Evolutionary conservation across 192 early-diverging fungal genomes (phyloP).

Genomic region (Umbelopsis sp.): DNA sequence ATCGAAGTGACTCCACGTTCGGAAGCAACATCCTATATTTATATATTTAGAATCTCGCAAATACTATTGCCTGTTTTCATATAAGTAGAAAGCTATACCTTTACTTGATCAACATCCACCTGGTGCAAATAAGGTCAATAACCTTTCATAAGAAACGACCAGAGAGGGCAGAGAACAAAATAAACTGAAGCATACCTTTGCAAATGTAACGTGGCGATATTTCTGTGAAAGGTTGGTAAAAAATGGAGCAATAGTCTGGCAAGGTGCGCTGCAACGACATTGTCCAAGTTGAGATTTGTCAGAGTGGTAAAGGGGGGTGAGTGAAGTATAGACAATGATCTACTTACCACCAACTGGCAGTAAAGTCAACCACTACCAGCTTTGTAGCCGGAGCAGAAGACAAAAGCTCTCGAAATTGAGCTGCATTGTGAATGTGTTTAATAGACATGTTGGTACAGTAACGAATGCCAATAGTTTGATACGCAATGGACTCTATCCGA

Average conservation of each 20-base stretch:
- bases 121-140: constrained; percentile 16
- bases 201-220: constrained; percentile 52
- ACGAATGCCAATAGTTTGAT: neutral
- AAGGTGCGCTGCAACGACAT: constrained; percentile 49
- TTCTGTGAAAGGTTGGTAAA: constrained; percentile 48
- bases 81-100: neutral
- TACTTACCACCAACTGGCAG: constrained; percentile 42
- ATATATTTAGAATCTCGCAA: neutral
- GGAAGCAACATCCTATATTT: constrained; percentile 40
- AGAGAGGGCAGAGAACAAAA: neutral
- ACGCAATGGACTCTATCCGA: neutral
- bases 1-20: constrained; percentile 46
- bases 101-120: constrained; percentile 29
- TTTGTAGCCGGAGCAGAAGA: constrained; percentile 15
- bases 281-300: neutral
- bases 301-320: neutral
- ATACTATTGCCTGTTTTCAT: neutral
- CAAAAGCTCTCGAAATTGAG: constrained; percentile 30
- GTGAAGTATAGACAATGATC: neutral
- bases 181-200: constrained; percentile 41
- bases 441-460: constrained; percentile 7
- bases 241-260: constrained; percentile 55
- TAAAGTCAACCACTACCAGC: constrained; percentile 60
- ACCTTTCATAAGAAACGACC: neutral
- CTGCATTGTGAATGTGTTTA: constrained; percentile 40